A percentile compares a stretch with the other conserved stretches of the same genome.
Evolutionary conservation across 495 filamentous ascomycete genomes (phyloP).

Genomic region (Penicillium longicatenatum): DNA sequence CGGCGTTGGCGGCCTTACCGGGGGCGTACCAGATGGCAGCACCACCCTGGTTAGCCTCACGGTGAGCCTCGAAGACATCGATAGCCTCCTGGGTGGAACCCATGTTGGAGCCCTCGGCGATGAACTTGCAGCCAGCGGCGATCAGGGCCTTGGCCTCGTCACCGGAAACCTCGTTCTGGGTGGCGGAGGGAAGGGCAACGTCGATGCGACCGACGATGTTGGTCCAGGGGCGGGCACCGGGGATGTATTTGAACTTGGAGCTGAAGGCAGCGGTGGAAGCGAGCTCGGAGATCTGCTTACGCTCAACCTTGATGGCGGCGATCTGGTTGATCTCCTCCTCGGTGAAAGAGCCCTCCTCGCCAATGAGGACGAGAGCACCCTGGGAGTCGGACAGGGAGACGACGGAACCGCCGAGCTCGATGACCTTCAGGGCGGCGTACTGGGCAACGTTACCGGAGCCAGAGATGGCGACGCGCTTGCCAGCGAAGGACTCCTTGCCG

Average conservation of each 20-base stretch:
- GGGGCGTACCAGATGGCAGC: constrained; percentile 93
- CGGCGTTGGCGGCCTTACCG: constrained; percentile 91
- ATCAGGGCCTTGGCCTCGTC: constrained; percentile 87
- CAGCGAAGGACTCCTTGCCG: constrained; percentile 82
- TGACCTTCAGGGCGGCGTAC: constrained; percentile 94
- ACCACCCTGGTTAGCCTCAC: constrained; percentile 65
- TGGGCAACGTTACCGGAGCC: constrained; percentile 98
- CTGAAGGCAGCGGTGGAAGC: constrained; percentile 51
- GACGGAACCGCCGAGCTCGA: constrained; percentile 92
- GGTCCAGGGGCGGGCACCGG: constrained; percentile 87
- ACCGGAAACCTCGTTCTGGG: constrained; percentile 93
- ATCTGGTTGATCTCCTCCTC: constrained; percentile 76
- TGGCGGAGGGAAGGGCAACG: constrained; percentile 88
- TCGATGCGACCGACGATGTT: constrained; percentile 81
- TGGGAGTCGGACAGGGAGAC: constrained; percentile 93
- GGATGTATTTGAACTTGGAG: constrained; percentile 82
- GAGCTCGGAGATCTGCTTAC: constrained; percentile 74
- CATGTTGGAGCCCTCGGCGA: constrained; percentile 99
- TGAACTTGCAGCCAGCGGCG: constrained; percentile 73
- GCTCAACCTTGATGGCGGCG: constrained; percentile 81
- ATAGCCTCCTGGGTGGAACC: constrained; percentile 96
- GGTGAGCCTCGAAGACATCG: constrained; percentile 83
- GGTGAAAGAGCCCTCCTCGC: constrained; percentile 62
- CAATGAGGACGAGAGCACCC: constrained; percentile 75
- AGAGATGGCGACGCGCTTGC: constrained; percentile 94